phyloP scores from a whole-genome alignment of 2,329 filamentous ascomycete species.

The Teratosphaeria zuluensis region DNA sequence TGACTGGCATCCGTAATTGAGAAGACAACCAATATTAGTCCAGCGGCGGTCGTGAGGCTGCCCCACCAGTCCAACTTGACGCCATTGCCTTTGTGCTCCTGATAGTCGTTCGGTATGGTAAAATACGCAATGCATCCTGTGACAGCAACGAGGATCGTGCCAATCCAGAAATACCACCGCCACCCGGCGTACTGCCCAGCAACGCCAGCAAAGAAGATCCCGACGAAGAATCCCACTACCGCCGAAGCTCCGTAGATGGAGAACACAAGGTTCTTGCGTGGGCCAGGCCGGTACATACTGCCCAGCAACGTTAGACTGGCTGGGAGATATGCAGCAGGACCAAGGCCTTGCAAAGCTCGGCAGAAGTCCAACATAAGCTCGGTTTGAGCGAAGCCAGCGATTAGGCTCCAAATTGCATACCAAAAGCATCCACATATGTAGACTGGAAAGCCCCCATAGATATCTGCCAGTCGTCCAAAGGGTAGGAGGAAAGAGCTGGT shows the following conservation, averaged over 20 bases:
- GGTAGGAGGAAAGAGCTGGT: constrained; percentile 40
- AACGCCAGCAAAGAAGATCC: constrained; percentile 57
- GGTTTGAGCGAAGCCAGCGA: constrained; percentile 25
- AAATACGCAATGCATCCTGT: constrained; percentile 37
- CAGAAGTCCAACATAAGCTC: constrained; percentile 27
- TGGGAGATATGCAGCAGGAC: constrained; percentile 27
- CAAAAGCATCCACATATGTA: constrained; percentile 50
- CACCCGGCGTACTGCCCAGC: constrained; percentile 46
- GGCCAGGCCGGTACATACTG: constrained; percentile 26
- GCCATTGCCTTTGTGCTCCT: constrained; percentile 26
- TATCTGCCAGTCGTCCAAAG: constrained; percentile 42
- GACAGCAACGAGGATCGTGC: constrained; percentile 42
- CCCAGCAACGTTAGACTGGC: constrained; percentile 25
- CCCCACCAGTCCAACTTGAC: constrained; percentile 63
- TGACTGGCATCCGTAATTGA: constrained; percentile 65
- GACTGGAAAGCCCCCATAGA: constrained; percentile 52
- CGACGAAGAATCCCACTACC: constrained; percentile 48
- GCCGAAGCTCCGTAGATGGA: constrained; percentile 42
- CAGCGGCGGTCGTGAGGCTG: constrained; percentile 50
- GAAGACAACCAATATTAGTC: constrained; percentile 61
- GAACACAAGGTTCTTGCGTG: constrained; percentile 28
- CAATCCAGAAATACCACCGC: constrained; percentile 56
- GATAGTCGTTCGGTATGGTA: constrained; percentile 41
- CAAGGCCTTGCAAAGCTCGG: constrained; percentile 27
- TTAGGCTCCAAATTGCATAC: constrained; percentile 23